These are phyloP conservation scores for Thermomucor indicae-seudaticae DNA, from an alignment of 371 early-diverging fungal genomes.

Conservation along the genomic window DNA sequence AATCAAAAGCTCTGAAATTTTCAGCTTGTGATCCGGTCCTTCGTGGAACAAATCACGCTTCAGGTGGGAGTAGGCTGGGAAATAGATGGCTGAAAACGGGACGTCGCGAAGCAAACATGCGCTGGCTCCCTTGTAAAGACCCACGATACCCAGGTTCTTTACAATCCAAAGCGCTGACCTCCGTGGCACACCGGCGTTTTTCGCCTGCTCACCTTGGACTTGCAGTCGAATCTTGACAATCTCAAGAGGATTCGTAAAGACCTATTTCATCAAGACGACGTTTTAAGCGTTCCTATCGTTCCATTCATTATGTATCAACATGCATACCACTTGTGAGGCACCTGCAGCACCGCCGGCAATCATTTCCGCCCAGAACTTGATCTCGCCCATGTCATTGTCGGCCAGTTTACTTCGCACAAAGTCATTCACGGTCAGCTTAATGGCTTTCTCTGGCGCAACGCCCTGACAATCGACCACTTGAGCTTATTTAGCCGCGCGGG, in stretches of 20 bases:
- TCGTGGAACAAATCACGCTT: slow-evolving; percentile 86
- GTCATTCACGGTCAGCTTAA: slow-evolving; percentile 97
- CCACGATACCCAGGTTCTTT: slow-evolving; percentile 87
- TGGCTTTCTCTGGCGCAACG: slow-evolving; percentile 98
- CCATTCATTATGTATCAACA: not conserved
- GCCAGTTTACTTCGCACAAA: slow-evolving; percentile 75
- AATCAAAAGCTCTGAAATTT: slow-evolving; percentile 74
- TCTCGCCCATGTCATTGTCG: slow-evolving; percentile 66
- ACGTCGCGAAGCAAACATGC: slow-evolving; percentile 96
- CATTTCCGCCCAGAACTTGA: slow-evolving; percentile 79
- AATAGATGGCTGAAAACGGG: slow-evolving; percentile 96
- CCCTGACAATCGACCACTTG: no score
- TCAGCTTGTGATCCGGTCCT: slow-evolving; percentile 69
- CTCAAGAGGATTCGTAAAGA: slow-evolving; percentile 94
- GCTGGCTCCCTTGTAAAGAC: slow-evolving; percentile 92
- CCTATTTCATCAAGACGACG: slow-evolving; percentile 4
- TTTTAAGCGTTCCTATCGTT: not conserved
- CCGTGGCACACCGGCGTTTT: slow-evolving; percentile 53
- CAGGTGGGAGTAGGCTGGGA: slow-evolving; percentile 92
- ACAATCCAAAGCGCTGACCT: slow-evolving; percentile 87
- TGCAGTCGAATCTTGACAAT: slow-evolving; percentile 98
- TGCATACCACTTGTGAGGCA: slow-evolving; percentile 80
- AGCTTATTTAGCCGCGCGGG: no score
- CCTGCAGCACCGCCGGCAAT: slow-evolving; percentile 90
- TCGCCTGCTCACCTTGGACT: slow-evolving; percentile 77